Evolutionary conservation across 495 filamentous ascomycete genomes (phyloP).

Genomic region (Sporormia fimetaria): DNA sequence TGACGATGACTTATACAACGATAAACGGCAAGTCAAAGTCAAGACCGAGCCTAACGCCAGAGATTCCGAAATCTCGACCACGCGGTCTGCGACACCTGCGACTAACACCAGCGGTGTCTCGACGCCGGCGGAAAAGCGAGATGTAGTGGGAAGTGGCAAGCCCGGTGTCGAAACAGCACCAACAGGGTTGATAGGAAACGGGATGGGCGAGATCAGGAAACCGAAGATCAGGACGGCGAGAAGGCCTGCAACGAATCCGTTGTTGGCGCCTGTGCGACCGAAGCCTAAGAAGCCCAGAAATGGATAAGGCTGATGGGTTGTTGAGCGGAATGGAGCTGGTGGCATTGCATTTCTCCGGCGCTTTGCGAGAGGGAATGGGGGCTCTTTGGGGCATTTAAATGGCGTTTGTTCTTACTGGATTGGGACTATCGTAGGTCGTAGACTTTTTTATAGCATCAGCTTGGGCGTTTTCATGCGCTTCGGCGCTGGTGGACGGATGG

Average conservation of each 20-base stretch:
- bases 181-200: conserved; percentile 3
- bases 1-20: too few species aligned
- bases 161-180: background rate
- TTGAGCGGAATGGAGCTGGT: background rate
- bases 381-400: background rate
- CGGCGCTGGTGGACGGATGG: background rate
- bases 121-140: background rate
- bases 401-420: background rate
- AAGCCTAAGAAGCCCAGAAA: conserved; percentile 17
- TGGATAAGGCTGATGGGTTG: background rate
- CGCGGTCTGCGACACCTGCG: conserved; percentile 10
- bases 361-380: background rate
- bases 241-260: conserved; percentile 8
- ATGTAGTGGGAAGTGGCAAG: background rate
- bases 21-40: too few species aligned
- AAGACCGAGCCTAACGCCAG: too few species aligned
- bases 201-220: conserved; percentile 6
- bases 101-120: conserved; percentile 1
- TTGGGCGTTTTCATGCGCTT: background rate
- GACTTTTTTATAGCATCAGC: background rate
- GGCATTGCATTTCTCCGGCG: background rate
- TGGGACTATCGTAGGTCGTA: background rate
- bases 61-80: conserved; percentile 7
- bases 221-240: conserved; percentile 15
- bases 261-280: conserved; percentile 10